phyloP scores from a whole-genome alignment of 345 rosid genomes.

The Cardiospermum halicacabum region DNA sequence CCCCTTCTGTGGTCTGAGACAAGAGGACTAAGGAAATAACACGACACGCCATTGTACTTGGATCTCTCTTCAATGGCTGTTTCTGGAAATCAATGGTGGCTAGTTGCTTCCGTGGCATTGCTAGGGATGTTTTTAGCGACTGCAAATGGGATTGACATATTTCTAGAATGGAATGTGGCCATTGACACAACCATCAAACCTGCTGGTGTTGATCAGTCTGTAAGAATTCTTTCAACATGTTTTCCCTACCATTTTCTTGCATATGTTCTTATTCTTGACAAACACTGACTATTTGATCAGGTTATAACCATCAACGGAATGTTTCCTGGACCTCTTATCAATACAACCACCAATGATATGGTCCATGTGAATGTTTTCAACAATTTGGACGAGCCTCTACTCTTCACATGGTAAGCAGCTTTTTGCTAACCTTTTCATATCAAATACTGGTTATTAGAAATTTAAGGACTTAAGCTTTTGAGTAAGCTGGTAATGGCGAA shows the following conservation, averaged over 20 bases:
- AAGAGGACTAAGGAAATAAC: conserved; percentile 5
- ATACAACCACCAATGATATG: conserved; percentile 47
- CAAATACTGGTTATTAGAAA: too few relatives aligned
- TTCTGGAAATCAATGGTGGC: conserved; percentile 4
- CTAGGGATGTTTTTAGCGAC: conserved; percentile 4
- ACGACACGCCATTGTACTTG: background rate
- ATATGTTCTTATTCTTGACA: background rate
- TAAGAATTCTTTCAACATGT: conserved; percentile 11
- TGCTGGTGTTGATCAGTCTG: conserved; percentile 27
- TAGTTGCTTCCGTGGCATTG: conserved; percentile 1
- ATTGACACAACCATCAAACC: conserved; percentile 23
- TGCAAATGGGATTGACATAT: conserved; percentile 28
- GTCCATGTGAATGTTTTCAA: conserved; percentile 46
- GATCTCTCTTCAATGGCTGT: conserved; percentile 25
- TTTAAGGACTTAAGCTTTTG: too few relatives aligned
- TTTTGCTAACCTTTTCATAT: too few relatives aligned
- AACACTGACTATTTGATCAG: conserved; percentile 19
- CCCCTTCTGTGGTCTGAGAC: background rate
- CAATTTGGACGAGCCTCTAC: conserved; percentile 55
- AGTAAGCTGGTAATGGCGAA: too few relatives aligned
- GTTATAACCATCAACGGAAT: conserved; percentile 51
- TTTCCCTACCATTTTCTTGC: background rate
- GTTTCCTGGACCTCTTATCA: conserved; percentile 70
- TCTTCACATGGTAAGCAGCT: conserved; percentile 50
- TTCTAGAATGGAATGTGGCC: conserved; percentile 44